A percentile compares a stretch with the other conserved stretches of the same genome.
These are phyloP conservation scores for Penicillium verrucosum DNA, from an alignment of 2,329 filamentous ascomycete species.

Conservation along the genomic window DNA sequence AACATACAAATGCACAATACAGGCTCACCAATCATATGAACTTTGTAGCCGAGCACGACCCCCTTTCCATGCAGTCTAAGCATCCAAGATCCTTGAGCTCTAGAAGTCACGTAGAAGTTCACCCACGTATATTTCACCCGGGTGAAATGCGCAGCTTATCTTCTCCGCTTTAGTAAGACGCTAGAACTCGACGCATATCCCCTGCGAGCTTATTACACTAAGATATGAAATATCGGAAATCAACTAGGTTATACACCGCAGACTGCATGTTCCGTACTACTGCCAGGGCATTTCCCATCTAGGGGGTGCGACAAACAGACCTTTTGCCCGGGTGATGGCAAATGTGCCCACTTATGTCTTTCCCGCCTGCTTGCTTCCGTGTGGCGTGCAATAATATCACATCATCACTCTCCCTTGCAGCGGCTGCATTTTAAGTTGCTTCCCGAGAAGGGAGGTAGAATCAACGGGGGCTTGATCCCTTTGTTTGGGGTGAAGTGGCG, in stretches of 20 bases:
- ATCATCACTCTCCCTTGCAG: constrained; percentile 1
- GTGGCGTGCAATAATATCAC: constrained; percentile 1
- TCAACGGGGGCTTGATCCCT: not conserved
- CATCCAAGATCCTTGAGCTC: not conserved
- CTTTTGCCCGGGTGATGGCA: not conserved
- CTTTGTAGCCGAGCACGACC: not conserved
- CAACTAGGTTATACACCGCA: not conserved
- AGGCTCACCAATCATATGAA: not conserved
- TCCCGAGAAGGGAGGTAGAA: not conserved
- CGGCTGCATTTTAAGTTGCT: not conserved
- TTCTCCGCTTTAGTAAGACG: not conserved
- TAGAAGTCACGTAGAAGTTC: not conserved
- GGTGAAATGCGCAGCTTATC: not conserved
- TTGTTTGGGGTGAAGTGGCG: not conserved
- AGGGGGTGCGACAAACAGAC: not conserved
- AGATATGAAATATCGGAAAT: not conserved
- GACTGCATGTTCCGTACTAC: not conserved
- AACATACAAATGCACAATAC: not conserved
- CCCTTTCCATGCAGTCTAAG: not conserved
- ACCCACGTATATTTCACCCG: not conserved
- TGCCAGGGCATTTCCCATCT: not conserved
- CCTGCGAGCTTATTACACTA: not conserved
- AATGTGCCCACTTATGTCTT: not conserved
- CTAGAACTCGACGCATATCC: not conserved
- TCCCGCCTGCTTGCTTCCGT: not conserved